Base-by-base conservation (phyloP, 257 asterid species). In the Nicotiana tabacum region DNA sequence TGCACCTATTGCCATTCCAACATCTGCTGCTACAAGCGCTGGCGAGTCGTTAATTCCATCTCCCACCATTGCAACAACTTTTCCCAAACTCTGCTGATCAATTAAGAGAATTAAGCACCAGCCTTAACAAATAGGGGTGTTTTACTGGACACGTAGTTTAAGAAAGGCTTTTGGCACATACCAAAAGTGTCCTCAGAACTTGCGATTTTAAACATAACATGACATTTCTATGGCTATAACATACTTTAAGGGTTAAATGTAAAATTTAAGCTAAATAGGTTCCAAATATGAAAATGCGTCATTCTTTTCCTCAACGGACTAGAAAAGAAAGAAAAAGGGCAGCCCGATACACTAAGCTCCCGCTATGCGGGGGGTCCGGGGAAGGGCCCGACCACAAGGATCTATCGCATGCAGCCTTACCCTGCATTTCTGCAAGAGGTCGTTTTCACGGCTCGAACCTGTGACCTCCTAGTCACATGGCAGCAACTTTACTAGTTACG, bases 21-120 rank as follows among this genome's bases (percentile, higher is more conserved):
- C 83, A 1, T 87, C 88, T 0, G 90, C 90, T 16, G 90, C 90
- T 46, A 83, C 88, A 0, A 87, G 87, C 4, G 90, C 88, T 18
- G 88, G 90, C 0, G 90, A 82, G 66, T 87, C 90, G 35, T 87
- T 87, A 79, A 87, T 87, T 57, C 90, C 88, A 16, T 87, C 90
- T 27, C 90, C 88, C 32, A 87, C 88, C 88, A 85, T 87, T 15
- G 90, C 90, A 55, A 87, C 87, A 9, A 66, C 76, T 18, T 77
- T 80, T n/a, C 90, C 86, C n/a, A 35, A 80, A 5, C 16, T 74
- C 80, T 74, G 80, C 27, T 48, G 27, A 74, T 48, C 79, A 27
- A 46, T 48, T 27, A 27, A 74, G 24, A 74, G 2, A 53, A 53
- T 43, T 74, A 48, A 24, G 37, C 79, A 43, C 39, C 79, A 12